Evolutionary conservation across 371 early-diverging fungal genomes (phyloP), one percentile per base, ranked within the genome.

Genomic region (Lichtheimia hyalospora): DNA sequence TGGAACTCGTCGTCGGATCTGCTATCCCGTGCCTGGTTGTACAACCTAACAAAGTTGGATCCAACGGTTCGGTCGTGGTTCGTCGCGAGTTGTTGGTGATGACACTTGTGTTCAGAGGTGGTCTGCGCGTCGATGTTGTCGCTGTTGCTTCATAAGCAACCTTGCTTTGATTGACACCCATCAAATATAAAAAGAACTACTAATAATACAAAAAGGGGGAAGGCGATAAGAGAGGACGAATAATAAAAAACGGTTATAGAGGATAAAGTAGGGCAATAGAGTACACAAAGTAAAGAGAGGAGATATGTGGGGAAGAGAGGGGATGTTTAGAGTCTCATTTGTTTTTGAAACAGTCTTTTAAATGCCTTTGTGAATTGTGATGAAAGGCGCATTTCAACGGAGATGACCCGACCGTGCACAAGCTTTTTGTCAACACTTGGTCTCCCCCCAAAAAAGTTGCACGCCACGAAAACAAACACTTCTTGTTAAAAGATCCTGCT

Each of bases 1-100:
- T 53, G 13, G 61, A 27, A 61, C 50, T 54, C 58, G 42, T 54
- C 43, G 50, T 62, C 62, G 62, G 62, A 62, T 62, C 62, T 16
- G 41, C 16, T 28, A 51, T 56, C 62, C 62, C 62, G 62, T 56
- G 57, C 56, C 52, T 62, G 24, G 62, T 62, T 62, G 62, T 56
- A 62, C 62, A 62, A 60, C 53, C 52, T 60, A 43, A 60, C 52
- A 51, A 52, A 43, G 41, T 27, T 52, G 52, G 39, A 18, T 16
- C 46, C 21, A 46, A 46, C 10, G 7, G 46, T 5, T 46, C 34
- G 34, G 34, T 34, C 34, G 34, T 34, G 2, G 34, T 34, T 46
- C 15, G 4, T 46, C 7, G 46, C 10, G 46, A 46, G 46, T 2
- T n/a, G 46, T 10, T 18, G 34, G 18, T 21, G 46, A 46, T 46